These are phyloP conservation scores for Lentinula lateritia DNA, from an alignment of 768 basidiomycete genomes.

Conservation along the genomic window DNA sequence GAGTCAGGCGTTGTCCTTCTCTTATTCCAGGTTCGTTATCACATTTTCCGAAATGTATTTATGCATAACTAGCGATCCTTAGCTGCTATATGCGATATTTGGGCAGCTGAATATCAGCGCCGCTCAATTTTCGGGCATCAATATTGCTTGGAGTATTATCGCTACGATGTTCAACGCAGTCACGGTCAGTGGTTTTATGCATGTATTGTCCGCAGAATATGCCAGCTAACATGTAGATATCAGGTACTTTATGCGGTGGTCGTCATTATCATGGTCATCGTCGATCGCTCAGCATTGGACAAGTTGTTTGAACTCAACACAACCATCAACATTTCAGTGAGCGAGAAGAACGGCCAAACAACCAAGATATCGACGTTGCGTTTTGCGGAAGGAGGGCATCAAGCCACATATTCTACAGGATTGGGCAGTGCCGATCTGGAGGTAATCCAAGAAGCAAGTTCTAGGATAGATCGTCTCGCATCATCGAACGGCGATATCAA, in stretches of 20 bases:
- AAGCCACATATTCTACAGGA: neutral
- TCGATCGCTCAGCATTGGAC: neutral
- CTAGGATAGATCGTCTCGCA: neutral
- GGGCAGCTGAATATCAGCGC: neutral
- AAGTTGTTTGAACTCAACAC: neutral
- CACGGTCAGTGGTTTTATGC: neutral
- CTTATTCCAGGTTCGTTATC: neutral
- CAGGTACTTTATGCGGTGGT: neutral
- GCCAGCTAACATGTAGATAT: neutral
- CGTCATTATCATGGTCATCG: neutral
- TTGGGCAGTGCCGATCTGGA: neutral
- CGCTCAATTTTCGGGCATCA: neutral
- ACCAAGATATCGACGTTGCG: neutral
- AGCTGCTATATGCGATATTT: conserved; percentile 1
- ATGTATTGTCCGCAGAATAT: neutral
- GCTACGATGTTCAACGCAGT: conserved; percentile 1
- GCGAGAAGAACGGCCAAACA: neutral
- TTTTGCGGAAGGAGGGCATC: neutral
- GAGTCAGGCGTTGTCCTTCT: conserved; percentile 1
- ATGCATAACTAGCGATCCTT: neutral
- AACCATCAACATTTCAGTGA: neutral
- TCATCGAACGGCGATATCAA: neutral
- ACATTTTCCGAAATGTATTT: neutral
- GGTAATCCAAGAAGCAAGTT: neutral
- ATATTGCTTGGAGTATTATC: neutral